These are phyloP conservation scores for Pulveroboletus sp. DNA, from an alignment of 768 basidiomycete genomes.

Conservation along the genomic window DNA sequence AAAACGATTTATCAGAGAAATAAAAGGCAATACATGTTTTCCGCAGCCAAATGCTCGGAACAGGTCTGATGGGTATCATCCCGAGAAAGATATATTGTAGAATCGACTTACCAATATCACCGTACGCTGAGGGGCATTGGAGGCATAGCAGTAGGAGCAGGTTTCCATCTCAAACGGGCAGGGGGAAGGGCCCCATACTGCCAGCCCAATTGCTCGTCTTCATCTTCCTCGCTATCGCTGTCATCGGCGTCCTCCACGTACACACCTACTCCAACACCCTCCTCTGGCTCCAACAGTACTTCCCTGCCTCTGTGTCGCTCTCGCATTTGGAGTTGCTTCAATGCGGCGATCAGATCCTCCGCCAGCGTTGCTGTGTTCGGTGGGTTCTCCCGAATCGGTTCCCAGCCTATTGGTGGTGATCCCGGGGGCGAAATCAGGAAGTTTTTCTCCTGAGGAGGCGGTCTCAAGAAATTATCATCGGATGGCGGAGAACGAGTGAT, in stretches of 20 bases:
- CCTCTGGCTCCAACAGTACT: constrained; percentile 63
- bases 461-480: constrained; percentile 45
- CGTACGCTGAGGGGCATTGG: constrained; percentile 35
- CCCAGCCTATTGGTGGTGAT: constrained; percentile 97
- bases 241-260: constrained; percentile 73
- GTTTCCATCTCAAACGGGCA: constrained; percentile 48
- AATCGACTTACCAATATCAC: constrained; percentile 25
- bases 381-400: constrained; percentile 83
- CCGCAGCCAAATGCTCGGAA: constrained; percentile 62
- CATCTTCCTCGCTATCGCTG: constrained; percentile 26
- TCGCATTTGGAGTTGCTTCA: constrained; percentile 62
- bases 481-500: constrained; percentile 34
- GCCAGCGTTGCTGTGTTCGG: constrained; percentile 83
- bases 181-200: constrained; percentile 50
- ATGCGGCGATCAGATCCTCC: constrained; percentile 78
- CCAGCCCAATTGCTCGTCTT: constrained; percentile 47
- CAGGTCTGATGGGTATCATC: constrained; percentile 81
- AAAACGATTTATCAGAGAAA: constrained; percentile 28
- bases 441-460: constrained; percentile 83
- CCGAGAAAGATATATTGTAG: constrained; percentile 15
- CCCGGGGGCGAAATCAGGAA: constrained; percentile 98
- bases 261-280: constrained; percentile 69
- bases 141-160: constrained; percentile 53
- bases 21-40: constrained; percentile 62
- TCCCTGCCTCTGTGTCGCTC: constrained; percentile 42